Evolutionary conservation across 1,284 basidiomycete genomes (phyloP), one percentile per base, ranked within the genome.

Genomic region (Athelia psychrophila): DNA sequence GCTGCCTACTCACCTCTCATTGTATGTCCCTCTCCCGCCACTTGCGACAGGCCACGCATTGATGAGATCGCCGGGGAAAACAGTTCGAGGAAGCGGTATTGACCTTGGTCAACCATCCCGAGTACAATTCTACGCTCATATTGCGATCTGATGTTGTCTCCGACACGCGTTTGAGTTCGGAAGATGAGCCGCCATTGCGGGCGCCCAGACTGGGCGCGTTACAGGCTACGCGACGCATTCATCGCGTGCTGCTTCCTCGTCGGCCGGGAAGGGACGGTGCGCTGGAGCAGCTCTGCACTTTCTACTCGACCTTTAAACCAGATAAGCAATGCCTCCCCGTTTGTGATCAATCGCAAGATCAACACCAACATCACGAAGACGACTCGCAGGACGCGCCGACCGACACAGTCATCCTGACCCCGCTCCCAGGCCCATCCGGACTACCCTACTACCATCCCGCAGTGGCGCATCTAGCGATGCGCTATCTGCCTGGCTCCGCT

Each of bases 81-180:
- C 38, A 91, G 89, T 91, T 91, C 59, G 79, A 83, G 58, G 61
- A 64, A 2, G 88, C 85, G 0, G 63, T 83, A 24, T 77, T 74
- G 12, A 85, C 88, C 59, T 71, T 92, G 25, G 72, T 92, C 2
- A 77, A 86, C 47, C 89, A 92, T 60, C 91, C 90, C 9, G 90
- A 93, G 61, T 89, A 90, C 66, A 92, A 91, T 62, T 90, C 88
- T 0, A 88, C 89, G 0, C 77, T 92, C 27, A 93, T 93, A 50
- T 68, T 93, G 15, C 81, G 91, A 1, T 87, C 90, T 0, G 87
- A 93, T 44, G 75, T 77, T 1, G 33, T 91, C 9, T 61, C 66
- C 3, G 80, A 88, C 49, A 66, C 68, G 3, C 16, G 12, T 27
- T 30, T n/a, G 24, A 63, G 62, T 30, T 30, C 27, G 27, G 27